Evolutionary conservation across 1,284 basidiomycete species (phyloP), one percentile per base, ranked within the genome.

Genomic region (Puccinia brachypodii): DNA sequence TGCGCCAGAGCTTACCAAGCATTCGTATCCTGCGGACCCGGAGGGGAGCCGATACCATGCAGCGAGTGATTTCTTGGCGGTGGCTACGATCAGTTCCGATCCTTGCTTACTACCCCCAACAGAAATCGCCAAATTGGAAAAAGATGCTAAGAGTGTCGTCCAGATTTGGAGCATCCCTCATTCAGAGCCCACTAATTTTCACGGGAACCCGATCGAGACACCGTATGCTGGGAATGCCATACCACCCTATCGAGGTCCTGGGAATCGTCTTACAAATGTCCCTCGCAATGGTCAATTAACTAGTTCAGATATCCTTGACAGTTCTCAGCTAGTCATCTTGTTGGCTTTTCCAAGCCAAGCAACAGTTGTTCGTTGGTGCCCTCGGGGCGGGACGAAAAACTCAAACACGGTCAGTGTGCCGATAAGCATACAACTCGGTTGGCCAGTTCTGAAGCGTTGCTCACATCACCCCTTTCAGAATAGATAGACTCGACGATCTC

Each of bases 21-120:
- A 40, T 42, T n/a, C 3, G 66, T 82, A 38, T 82, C 36, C 76
- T 81, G 47, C 13, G 19, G 13, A 33, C 42, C 58, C 22, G 16
- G 14, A 42, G 40, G 47, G 13, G 53, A 74, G 62, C 47, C 42
- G 73, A n/a, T 19, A 69, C 44, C 14, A 19, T 9, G 40, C 53
- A 25, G 50, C 40, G 28, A 42, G 82, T 92, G 92, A 95, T 84
- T 95, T 94, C 85, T 88, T 97, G 13, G 94, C 94, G 0, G 90
- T 95, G n/a, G 91, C 91, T 0, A 92, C 93, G 0, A 90, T 93
- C 71, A 91, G 83, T n/a, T 82, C 82, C 6, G 80, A 82, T 28
- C 79, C 84, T 25, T 68, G 85, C 44, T 80, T 86, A 76, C 83
- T 86, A 50, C 83, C 82, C 28, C 77, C 83, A 4, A 83, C 85